phyloP scores from a whole-genome alignment of 805 yeast species.

The Hanseniaspora valbyensis region DNA sequence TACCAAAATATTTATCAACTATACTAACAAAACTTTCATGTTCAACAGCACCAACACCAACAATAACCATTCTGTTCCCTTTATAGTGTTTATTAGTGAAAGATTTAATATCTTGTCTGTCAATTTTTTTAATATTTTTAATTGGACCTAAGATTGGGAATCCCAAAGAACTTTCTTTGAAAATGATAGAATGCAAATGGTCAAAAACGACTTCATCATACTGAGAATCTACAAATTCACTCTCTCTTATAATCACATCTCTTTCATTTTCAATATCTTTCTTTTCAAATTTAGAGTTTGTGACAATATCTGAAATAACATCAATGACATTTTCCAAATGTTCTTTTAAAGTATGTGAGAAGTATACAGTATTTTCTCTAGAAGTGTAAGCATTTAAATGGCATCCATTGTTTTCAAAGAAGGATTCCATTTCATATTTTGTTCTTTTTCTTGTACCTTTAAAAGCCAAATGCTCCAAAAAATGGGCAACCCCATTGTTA shows the following conservation, averaged over 20 bases:
- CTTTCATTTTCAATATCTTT: conserved; percentile 89
- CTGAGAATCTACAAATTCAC: conserved; percentile 97
- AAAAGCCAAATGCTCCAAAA: conserved; percentile 90
- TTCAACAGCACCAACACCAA: conserved; percentile 88
- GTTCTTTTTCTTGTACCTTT: conserved; percentile 79
- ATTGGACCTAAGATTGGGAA: conserved; percentile 94
- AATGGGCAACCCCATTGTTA: conserved; percentile 93
- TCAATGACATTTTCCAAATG: conserved; percentile 82
- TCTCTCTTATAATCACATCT: conserved; percentile 89
- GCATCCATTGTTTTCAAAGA: conserved; percentile 91
- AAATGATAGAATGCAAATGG: conserved; percentile 87
- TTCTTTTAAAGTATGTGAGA: conserved; percentile 70
- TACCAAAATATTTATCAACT: conserved; percentile 70
- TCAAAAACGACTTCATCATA: conserved; percentile 97
- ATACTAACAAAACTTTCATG: conserved; percentile 70
- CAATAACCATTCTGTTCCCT: conserved; percentile 96
- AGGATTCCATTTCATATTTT: conserved; percentile 76
- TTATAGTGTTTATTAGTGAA: conserved; percentile 81
- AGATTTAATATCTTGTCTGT: conserved; percentile 60
- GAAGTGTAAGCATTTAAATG: conserved; percentile 98
- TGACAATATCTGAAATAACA: conserved; percentile 78
- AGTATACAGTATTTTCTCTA: conserved; percentile 93
- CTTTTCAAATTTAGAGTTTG: conserved; percentile 70
- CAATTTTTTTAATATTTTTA: conserved; percentile 70
- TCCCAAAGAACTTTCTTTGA: conserved; percentile 83